Evolutionary conservation across 169 alveolate genomes (phyloP).

Genomic region (Cryptosporidium bovis): DNA sequence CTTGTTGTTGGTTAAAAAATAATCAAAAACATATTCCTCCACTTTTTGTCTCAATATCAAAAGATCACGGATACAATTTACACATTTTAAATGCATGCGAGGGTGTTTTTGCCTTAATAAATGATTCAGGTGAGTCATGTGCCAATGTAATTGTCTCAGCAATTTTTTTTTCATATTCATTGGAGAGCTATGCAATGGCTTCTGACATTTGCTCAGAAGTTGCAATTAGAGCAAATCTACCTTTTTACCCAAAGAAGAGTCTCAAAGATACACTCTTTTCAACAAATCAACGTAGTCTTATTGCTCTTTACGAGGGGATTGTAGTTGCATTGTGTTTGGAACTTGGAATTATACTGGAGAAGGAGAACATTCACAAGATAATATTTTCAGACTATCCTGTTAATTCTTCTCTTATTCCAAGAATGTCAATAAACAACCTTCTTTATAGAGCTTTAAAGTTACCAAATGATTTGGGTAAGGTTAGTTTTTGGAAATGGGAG

Average conservation of each 20-base stretch:
- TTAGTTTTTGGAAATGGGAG: constrained; percentile 53
- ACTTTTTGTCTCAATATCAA: constrained; percentile 34
- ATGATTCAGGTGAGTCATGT: constrained; percentile 73
- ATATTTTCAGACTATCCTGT: constrained; percentile 51
- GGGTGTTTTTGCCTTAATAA: constrained; percentile 40
- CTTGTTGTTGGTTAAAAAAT: constrained; percentile 68
- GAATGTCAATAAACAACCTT: constrained; percentile 34
- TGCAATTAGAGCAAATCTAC: constrained; percentile 58
- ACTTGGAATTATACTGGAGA: constrained; percentile 50
- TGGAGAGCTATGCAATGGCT: constrained; percentile 24
- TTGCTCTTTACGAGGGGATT: constrained; percentile 34
- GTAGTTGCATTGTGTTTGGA: constrained; percentile 58
- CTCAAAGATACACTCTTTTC: neutral
- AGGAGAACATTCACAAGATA: constrained; percentile 46
- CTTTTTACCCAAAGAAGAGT: constrained; percentile 40
- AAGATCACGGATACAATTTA: constrained; percentile 25
- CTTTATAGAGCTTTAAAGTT: constrained; percentile 59
- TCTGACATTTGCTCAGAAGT: constrained; percentile 71
- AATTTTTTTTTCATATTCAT: constrained; percentile 12
- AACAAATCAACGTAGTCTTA: neutral
- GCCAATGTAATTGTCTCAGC: constrained; percentile 36
- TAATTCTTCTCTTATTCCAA: constrained; percentile 49
- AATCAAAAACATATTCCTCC: constrained; percentile 34
- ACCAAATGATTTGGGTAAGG: constrained; percentile 45
- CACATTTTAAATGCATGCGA: constrained; percentile 68